These are phyloP conservation scores for Penicillium sp. DNA, from an alignment of 2,329 filamentous ascomycete species.

Conservation along the genomic window DNA sequence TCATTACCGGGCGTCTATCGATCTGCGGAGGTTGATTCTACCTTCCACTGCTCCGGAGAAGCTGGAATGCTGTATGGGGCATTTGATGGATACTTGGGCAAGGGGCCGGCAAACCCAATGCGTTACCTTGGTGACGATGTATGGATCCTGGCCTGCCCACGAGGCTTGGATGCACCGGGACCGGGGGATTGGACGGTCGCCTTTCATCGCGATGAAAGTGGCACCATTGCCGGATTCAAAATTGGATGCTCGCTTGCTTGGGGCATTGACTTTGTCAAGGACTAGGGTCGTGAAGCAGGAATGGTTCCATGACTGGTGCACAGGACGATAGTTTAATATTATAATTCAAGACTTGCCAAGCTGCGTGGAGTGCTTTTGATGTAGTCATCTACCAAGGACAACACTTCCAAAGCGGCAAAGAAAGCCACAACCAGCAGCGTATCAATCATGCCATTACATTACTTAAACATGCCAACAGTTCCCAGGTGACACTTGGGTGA, in stretches of 20 bases:
- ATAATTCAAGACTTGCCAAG: too few relatives aligned
- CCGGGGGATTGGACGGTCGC: conserved; percentile 47
- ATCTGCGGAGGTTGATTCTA: conserved; percentile 39
- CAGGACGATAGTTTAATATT: too few relatives aligned
- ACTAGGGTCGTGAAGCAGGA: too few relatives aligned
- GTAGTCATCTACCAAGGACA: too few relatives aligned
- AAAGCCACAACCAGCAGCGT: too few relatives aligned
- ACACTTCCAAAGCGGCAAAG: too few relatives aligned
- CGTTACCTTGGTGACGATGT: conserved; percentile 40
- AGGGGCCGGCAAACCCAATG: conserved; percentile 40
- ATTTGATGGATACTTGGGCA: conserved; percentile 45
- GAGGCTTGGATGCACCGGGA: conserved; percentile 43
- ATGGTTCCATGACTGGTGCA: too few relatives aligned
- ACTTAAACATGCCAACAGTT: too few relatives aligned
- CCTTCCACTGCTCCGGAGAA: conserved; percentile 35
- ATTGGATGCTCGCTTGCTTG: conserved; percentile 47
- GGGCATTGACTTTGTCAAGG: conserved; percentile 16
- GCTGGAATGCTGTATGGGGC: conserved; percentile 41
- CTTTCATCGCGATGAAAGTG: conserved; percentile 29
- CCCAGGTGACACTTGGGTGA: too few relatives aligned
- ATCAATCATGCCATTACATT: too few relatives aligned
- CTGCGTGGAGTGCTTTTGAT: too few relatives aligned
- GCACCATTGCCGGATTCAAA: conserved; percentile 27
- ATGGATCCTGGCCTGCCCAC: conserved; percentile 39
- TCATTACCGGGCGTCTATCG: conserved; percentile 33